These are phyloP conservation scores for Raffaelea ambrosiae DNA, from an alignment of 2,329 filamentous ascomycete genomes.

Conservation along the genomic window DNA sequence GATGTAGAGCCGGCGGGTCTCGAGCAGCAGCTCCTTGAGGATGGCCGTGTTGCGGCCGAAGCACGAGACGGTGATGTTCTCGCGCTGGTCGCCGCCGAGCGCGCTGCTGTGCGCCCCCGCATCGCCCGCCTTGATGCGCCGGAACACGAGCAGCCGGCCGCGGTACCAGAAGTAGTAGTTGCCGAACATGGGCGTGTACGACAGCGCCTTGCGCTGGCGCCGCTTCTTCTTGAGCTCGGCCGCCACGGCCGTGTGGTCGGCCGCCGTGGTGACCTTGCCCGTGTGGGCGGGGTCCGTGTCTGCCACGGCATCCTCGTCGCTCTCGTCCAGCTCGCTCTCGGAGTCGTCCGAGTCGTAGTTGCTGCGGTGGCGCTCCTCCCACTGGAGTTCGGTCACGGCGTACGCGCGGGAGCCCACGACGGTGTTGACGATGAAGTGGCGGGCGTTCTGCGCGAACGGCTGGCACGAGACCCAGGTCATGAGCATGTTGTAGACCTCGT, in stretches of 20 bases:
- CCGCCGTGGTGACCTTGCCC: not conserved
- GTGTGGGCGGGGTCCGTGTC: slow-evolving; percentile 9
- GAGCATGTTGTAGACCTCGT: slow-evolving; percentile 65
- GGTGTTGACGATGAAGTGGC: slow-evolving; percentile 57
- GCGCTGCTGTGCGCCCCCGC: slow-evolving; percentile 18
- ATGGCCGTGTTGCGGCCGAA: slow-evolving; percentile 52
- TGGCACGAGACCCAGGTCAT: slow-evolving; percentile 63
- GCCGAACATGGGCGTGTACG: slow-evolving; percentile 61
- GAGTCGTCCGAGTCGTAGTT: slow-evolving; percentile 28
- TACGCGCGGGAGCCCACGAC: slow-evolving; percentile 46
- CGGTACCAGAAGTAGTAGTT: slow-evolving; percentile 62
- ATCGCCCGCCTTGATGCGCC: slow-evolving; percentile 40
- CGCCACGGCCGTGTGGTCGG: not conserved
- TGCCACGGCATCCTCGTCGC: not conserved
- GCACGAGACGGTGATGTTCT: slow-evolving; percentile 52
- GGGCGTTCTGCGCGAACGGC: slow-evolving; percentile 48
- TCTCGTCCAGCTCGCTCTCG: not conserved
- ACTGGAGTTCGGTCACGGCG: slow-evolving; percentile 34
- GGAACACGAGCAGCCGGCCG: slow-evolving; percentile 48
- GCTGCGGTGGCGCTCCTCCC: slow-evolving; percentile 24
- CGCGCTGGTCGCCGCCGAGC: slow-evolving; percentile 29
- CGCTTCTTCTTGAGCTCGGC: slow-evolving; percentile 1
- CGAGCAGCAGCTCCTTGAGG: slow-evolving; percentile 53
- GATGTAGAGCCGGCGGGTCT: slow-evolving; percentile 46
- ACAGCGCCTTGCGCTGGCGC: slow-evolving; percentile 38